Evolutionary conservation across 805 yeast species (phyloP), one percentile per base, ranked within the genome.

Genomic region (baker's yeast (Saccharomyces cerevisiae)): DNA sequence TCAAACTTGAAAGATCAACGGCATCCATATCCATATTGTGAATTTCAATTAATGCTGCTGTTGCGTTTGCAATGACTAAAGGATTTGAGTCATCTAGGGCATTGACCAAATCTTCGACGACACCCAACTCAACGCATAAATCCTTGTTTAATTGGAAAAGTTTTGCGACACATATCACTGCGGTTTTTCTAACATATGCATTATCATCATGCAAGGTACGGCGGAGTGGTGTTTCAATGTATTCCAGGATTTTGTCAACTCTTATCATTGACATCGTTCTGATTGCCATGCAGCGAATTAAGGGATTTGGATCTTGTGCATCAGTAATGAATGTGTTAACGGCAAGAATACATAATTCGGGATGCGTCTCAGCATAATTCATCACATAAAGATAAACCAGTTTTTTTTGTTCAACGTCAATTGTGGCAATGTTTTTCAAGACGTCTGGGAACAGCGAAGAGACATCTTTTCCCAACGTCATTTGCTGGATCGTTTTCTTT

Each of bases 241-340:
- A 94, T 67, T 92, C 98, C 47, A 90, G 88, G 83, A 94, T 91
- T 70, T 87, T 91, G 66, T 88, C 96, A 21, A 94, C 98, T 48
- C 98, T 77, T 51, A 94, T 90, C 74, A 97, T 92, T 0, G 99
- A 98, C 99, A 94, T 94, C 11, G 99, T 94, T 66, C 99, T 81
- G 56, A 94, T 91, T 0, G 99, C 98, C 72, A 94, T 80, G 0
- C 98, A 96, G 53, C 98, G 79, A 27, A 94, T 91, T 62, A 95
- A 78, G 1, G 99, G 99, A 66, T 94, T 94, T 50, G 97, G 96
- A 69, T 94, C 98, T 67, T 89, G 96, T 1, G 96, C 83, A 72
- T 94, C 99, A 57, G 80, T 81, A 27, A 94, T 96, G 77, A 94
- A 94, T 1, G 99, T 94, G 72, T 94, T 94, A 51, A 94, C 98